Evolutionary conservation across 164 flowering plant genomes (phyloP), one percentile per base, ranked within the genome.

Genomic region (Liriodendron chinense): DNA sequence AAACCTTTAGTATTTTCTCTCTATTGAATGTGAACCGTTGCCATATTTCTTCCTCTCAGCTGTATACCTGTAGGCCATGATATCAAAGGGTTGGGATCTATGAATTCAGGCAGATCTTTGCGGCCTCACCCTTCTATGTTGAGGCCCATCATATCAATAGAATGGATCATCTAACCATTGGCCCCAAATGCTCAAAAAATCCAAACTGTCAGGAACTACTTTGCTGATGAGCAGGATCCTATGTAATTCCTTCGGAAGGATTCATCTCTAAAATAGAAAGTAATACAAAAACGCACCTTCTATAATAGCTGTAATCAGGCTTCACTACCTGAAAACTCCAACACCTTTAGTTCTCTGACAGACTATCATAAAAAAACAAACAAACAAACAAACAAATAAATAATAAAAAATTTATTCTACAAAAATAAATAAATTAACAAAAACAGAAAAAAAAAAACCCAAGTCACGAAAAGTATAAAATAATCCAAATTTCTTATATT

Each of bases 321-420:
- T 16, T 25, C 70, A 34, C n/a, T 9, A 67, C 70, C 56, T 69
- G 71, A 9, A 69, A 69, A 47, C 71, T 47, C 25, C 50, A 43
- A 12, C 70, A 59, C 70, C 67, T 80, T 61, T 83, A 47, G 76
- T 12, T 74, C 74, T 74, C 83, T 77, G 78, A 74, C 79, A 53
- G 22, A 65, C 77, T 75, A 64, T 59, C 71, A 50, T 68, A 72
- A 74, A 34, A 69, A 49, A 75, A 81, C 77, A 70, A 26, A 69
- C 68, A 68, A 22, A 8, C 4, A 1, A 21, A 50, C 20, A 62
- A 48, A 70, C 21, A 61, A 71, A 73, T 9, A 0, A 34, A 28
- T 28, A 28, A 28, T n/a, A 53, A 53, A 53, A 53, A 10, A 13
- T 10, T 2, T 13, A 53, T 53, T 53, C 18, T 53, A 13, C 18